Conservation (phyloP, 2,329 filamentous ascomycete species). For the Aotearoamyces nothofagi region DNA sequence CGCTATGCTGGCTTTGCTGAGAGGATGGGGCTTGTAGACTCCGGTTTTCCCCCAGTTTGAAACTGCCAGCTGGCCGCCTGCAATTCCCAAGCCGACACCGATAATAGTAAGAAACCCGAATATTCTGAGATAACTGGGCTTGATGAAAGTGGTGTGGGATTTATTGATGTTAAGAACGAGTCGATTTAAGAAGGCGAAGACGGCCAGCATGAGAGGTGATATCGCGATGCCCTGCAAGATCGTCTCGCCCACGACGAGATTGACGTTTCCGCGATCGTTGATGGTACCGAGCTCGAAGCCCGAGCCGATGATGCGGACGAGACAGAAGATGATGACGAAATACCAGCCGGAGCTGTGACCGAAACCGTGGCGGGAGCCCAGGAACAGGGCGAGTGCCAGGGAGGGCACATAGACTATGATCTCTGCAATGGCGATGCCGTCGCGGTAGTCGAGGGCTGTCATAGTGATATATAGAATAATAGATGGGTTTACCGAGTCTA, state of each 20-base stretch:
- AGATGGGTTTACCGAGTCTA: no score
- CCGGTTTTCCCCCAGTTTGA: slow-evolving; percentile 11
- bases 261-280: slow-evolving; percentile 19
- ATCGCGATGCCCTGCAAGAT: slow-evolving; percentile 21
- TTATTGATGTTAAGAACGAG: background rate
- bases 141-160: slow-evolving; percentile 15
- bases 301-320: slow-evolving; percentile 30
- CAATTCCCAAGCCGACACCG: slow-evolving; percentile 25
- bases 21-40: no score
- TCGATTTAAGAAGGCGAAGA: slow-evolving; percentile 3
- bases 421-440: slow-evolving; percentile 22
- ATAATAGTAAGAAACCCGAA: slow-evolving; percentile 24
- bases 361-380: slow-evolving; percentile 25
- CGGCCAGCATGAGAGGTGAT: slow-evolving; percentile 1
- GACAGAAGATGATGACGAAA: slow-evolving; percentile 31
- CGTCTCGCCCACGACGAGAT: slow-evolving; percentile 22
- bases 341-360: slow-evolving; percentile 30
- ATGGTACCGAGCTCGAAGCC: slow-evolving; percentile 30
- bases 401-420: slow-evolving; percentile 21
- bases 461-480: background rate
- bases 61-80: slow-evolving; percentile 23
- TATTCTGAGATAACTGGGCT: slow-evolving; percentile 14
- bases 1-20: slow-evolving; percentile 17
- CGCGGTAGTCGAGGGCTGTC: slow-evolving; percentile 10
- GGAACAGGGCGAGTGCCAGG: slow-evolving; percentile 18